A percentile compares a stretch with the other conserved stretches of the same genome.
phyloP scores from a whole-genome alignment of 228 moss, liverwort and hornwort species.

The Sphagnum fallax region DNA sequence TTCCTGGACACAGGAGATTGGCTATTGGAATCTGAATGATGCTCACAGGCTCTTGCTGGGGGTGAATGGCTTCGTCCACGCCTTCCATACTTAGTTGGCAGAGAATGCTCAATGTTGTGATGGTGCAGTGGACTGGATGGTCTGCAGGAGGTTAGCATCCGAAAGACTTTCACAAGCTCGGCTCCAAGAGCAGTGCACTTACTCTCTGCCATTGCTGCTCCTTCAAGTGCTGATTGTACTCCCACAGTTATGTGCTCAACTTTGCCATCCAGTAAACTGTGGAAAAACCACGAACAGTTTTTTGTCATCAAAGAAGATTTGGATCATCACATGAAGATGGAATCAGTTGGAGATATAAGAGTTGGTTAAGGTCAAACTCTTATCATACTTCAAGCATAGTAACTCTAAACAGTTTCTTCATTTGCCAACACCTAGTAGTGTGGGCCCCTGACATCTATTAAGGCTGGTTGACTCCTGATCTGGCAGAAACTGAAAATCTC shows the following conservation, averaged over 20 bases:
- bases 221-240: constrained; percentile 82
- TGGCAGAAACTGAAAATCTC: too few relatives aligned
- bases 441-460: too few relatives aligned
- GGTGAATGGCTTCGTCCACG: constrained; percentile 67
- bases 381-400: background rate
- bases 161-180: constrained; percentile 71
- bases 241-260: constrained; percentile 76
- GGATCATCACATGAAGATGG: too few relatives aligned
- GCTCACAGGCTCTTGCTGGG: constrained; percentile 21
- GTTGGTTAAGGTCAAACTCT: background rate
- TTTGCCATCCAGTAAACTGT: constrained; percentile 82
- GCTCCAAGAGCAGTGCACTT: constrained; percentile 91
- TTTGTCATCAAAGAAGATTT: too few relatives aligned
- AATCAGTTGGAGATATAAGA: background rate
- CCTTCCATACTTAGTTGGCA: constrained; percentile 13
- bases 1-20: constrained; percentile 44
- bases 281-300: too few relatives aligned
- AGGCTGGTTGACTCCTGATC: too few relatives aligned
- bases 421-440: too few relatives aligned
- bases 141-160: constrained; percentile 75
- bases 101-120: constrained; percentile 6
- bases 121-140: constrained; percentile 14
- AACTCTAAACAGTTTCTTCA: too few relatives aligned
- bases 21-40: constrained; percentile 26
- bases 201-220: constrained; percentile 81